A percentile compares a stretch with the other conserved stretches of the same genome.
phyloP scores from a whole-genome alignment of 768 basidiomycete genomes.

The Hericium erinaceus region DNA sequence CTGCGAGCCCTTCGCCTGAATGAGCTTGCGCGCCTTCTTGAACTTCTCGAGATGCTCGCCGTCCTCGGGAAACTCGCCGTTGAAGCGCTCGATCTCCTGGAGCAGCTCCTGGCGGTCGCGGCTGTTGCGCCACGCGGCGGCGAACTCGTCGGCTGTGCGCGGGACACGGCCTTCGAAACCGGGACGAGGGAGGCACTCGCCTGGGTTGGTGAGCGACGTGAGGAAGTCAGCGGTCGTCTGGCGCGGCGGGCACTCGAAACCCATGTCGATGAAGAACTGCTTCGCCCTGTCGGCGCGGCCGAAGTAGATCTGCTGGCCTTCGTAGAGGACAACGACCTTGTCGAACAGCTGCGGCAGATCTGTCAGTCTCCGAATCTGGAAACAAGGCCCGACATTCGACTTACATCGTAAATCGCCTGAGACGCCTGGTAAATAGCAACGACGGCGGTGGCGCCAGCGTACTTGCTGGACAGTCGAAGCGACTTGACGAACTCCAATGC shows the following conservation, averaged over 20 bases:
- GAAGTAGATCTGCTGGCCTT: slow-evolving; percentile 66
- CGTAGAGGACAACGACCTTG: slow-evolving; percentile 54
- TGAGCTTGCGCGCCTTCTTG: slow-evolving; percentile 40
- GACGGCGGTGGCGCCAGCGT: slow-evolving; percentile 42
- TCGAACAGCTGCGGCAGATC: slow-evolving; percentile 41
- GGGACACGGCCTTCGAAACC: slow-evolving; percentile 35
- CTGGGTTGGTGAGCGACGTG: slow-evolving; percentile 41
- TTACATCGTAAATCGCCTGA: slow-evolving; percentile 42
- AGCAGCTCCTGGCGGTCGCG: neutral
- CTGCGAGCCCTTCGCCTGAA: slow-evolving; percentile 29
- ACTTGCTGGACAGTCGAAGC: slow-evolving; percentile 44
- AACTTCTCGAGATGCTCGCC: slow-evolving; percentile 39
- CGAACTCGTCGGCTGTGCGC: slow-evolving; percentile 50
- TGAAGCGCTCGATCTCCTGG: slow-evolving; percentile 8
- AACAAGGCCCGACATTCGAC: neutral
- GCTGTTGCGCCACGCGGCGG: neutral
- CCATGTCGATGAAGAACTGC: slow-evolving; percentile 66
- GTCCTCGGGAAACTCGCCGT: slow-evolving; percentile 28
- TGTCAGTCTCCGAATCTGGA: neutral
- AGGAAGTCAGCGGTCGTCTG: slow-evolving; percentile 33
- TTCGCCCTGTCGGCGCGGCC: slow-evolving; percentile 57
- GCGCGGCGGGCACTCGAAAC: slow-evolving; percentile 42
- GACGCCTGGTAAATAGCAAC: slow-evolving; percentile 84
- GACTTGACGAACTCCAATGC: slow-evolving; percentile 52
- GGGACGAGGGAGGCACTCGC: slow-evolving; percentile 40